phyloP scores from a whole-genome alignment of 2,329 filamentous ascomycete genomes.

The Aspergillus caelatus region DNA sequence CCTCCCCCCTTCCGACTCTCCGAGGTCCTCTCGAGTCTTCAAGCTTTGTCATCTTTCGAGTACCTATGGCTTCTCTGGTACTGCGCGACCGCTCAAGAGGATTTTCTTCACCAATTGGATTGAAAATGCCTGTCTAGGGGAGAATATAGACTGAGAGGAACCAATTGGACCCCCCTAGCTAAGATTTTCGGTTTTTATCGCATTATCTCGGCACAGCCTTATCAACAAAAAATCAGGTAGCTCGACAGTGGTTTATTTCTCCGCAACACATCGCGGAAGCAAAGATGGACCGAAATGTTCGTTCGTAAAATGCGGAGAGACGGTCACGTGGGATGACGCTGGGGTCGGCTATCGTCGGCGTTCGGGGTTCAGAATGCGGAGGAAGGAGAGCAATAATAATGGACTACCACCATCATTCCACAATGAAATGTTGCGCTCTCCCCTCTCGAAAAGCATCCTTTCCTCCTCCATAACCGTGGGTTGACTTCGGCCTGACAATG shows the following conservation, averaged over 20 bases:
- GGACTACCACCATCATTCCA: constrained; percentile 8
- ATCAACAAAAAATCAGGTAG: neutral
- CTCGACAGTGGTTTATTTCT: neutral
- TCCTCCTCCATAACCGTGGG: neutral
- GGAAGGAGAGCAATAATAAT: constrained; percentile 8
- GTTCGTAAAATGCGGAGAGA: constrained; percentile 24
- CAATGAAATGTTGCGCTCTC: constrained; percentile 9
- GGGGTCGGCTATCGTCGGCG: constrained; percentile 28
- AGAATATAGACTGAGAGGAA: neutral
- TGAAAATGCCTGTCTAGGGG: neutral
- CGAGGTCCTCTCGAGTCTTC: neutral
- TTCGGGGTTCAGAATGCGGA: constrained; percentile 16
- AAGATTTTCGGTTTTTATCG: neutral
- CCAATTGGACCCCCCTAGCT: neutral
- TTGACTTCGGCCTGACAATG: constrained; percentile 25
- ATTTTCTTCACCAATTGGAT: neutral
- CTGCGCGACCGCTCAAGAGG: neutral
- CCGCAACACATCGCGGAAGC: constrained; percentile 9
- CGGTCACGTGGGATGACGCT: constrained; percentile 27
- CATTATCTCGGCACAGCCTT: neutral
- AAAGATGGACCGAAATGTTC: constrained; percentile 1
- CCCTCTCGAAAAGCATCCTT: constrained; percentile 5
- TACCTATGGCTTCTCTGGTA: neutral
- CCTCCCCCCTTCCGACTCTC: neutral
- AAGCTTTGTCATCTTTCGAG: neutral